Evolutionary conservation across 2,329 filamentous ascomycete species (phyloP), one percentile per base, ranked within the genome.

Genomic region (Chaetoscypha palmicola): DNA sequence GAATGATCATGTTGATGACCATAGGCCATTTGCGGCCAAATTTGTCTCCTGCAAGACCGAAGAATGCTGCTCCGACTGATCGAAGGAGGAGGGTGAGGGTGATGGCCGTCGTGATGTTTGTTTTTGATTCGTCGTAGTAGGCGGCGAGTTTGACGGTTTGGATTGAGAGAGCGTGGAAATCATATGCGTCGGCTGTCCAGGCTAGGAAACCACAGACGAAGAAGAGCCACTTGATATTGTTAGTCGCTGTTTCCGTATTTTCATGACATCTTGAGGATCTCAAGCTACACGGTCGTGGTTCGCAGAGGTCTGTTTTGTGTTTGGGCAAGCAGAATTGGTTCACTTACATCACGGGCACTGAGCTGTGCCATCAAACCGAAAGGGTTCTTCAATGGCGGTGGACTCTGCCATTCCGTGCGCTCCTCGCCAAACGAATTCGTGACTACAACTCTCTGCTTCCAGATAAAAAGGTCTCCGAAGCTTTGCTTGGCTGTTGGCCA

Each of bases 1-100:
- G 62, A 32, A 88, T 66, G 46, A 89, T 68, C 78, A 90, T 85
- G 69, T 91, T 91, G 56, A 78, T 55, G 7, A 90, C 81, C 81
- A 90, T 86, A 34, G 86, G 85, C 81, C 83, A 87, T 66, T 89
- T 90, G 44, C 86, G 77, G 3, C 86, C 86, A 61, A 77, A 91
- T 48, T 79, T 79, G 63, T 92, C 86, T 55, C 83, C 83, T 2
- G 82, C 78, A 14, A 90, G 68, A 45, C 86, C 86, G 49, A 92
- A 91, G 59, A 77, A 58, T 12, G 81, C 82, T 10, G 86, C 86
- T 10, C 86, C 86, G 22, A 89, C 66, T 9, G 82, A 86, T 17
- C 85, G 76, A 22, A 90, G 72, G 5, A 90, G 71, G 10, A 90
- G 69, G 0, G 83, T 55, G 4, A 58, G 50, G 5, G 55, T 58